These are phyloP conservation scores for Rubia peregrina DNA, from an alignment of 305 asterid species.

Conservation along the genomic window DNA sequence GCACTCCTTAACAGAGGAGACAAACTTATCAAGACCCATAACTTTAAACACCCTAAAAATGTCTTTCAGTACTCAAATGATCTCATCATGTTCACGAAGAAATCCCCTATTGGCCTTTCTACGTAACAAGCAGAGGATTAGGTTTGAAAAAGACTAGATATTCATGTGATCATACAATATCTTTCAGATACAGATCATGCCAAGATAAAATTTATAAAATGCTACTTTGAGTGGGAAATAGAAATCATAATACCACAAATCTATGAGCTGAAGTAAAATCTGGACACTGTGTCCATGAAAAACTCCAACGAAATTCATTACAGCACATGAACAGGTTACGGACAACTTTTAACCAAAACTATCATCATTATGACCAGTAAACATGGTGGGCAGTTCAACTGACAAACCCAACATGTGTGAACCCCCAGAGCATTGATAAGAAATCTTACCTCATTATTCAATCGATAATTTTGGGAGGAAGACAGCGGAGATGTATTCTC, in stretches of 20 bases:
- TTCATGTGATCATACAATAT: neutral
- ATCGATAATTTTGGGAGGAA: slow-evolving; percentile 48
- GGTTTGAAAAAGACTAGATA: neutral
- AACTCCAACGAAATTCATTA: neutral
- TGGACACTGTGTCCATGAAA: neutral
- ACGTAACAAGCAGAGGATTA: neutral
- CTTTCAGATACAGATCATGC: neutral
- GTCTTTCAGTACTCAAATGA: neutral
- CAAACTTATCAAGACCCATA: neutral
- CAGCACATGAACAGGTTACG: neutral
- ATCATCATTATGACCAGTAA: no score
- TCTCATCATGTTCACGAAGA: neutral
- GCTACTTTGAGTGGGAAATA: neutral
- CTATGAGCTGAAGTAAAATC: neutral
- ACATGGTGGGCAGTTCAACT: no score
- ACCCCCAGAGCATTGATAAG: slow-evolving; percentile 8
- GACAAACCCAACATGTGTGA: neutral
- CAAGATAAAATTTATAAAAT: neutral
- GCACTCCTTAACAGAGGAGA: neutral
- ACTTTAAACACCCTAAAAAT: neutral
- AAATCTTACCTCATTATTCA: slow-evolving; percentile 58
- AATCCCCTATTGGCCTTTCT: neutral
- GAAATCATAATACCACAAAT: neutral
- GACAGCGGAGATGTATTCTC: slow-evolving; percentile 55
- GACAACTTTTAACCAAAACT: neutral